Evolutionary conservation across 2,329 filamentous ascomycete genomes (phyloP).

Genomic region (Cadophora sp.): DNA sequence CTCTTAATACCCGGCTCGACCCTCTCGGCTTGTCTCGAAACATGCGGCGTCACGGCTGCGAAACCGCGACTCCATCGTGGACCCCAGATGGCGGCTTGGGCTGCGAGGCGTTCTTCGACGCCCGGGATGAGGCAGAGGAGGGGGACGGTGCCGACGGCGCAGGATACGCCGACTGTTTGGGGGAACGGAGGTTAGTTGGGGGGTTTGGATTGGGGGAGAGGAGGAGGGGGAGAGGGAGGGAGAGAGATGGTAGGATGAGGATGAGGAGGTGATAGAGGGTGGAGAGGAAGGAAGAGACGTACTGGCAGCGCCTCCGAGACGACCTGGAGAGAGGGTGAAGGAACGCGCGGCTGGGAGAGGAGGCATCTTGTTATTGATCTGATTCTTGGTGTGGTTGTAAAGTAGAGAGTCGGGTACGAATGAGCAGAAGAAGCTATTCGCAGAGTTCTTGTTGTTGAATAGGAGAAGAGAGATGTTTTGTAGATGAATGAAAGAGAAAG

Average conservation of each 20-base stretch:
- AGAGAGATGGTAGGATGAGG: neutral
- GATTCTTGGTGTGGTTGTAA: neutral
- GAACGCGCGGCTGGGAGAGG: slow-evolving; percentile 17
- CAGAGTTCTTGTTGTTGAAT: neutral
- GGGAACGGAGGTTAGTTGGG: slow-evolving; percentile 6
- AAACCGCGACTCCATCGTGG: slow-evolving; percentile 36
- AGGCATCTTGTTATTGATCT: slow-evolving; percentile 9
- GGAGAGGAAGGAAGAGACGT: neutral
- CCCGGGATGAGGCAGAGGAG: slow-evolving; percentile 37
- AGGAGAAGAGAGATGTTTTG: neutral
- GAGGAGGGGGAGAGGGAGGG: neutral
- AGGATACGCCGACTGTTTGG: slow-evolving; percentile 28
- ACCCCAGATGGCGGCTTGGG: slow-evolving; percentile 37
- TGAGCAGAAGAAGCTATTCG: slow-evolving; percentile 1
- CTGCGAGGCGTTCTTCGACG: slow-evolving; percentile 34
- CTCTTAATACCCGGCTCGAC: slow-evolving; percentile 30
- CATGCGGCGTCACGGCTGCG: slow-evolving; percentile 19
- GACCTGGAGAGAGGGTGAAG: slow-evolving; percentile 19
- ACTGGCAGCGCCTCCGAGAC: slow-evolving; percentile 20
- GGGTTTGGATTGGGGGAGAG: neutral
- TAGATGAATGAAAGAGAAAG: slow-evolving; percentile 1
- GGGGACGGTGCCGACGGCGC: slow-evolving; percentile 28
- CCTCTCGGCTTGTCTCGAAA: slow-evolving; percentile 26
- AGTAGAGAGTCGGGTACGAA: neutral
- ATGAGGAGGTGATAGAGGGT: too few species aligned